Percentiles rank a stretch among this genome's conserved stretches.
phyloP scores from a whole-genome alignment of 768 basidiomycete species.

The Lepiota subincarnata region DNA sequence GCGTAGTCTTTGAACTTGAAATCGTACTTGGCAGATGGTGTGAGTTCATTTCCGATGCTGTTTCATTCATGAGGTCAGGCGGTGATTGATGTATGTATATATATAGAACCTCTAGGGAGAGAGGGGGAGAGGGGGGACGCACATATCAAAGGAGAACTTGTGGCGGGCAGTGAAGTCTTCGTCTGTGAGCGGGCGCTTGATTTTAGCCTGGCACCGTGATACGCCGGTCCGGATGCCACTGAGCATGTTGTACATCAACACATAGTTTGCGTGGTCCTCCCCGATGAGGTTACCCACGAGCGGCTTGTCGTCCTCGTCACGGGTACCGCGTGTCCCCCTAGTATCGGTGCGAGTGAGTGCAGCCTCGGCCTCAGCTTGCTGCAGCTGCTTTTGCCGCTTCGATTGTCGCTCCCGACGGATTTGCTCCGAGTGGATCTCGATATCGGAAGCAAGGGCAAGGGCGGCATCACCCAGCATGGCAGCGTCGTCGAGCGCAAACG shows the following conservation, averaged over 20 bases:
- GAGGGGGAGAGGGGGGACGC: conserved; percentile 28
- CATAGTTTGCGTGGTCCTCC: conserved; percentile 98
- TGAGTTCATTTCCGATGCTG: conserved; percentile 95
- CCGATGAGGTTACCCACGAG: conserved; percentile 94
- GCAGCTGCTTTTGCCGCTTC: conserved; percentile 66
- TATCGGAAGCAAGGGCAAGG: conserved; percentile 67
- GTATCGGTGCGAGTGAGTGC: conserved; percentile 37
- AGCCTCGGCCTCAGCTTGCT: conserved; percentile 58
- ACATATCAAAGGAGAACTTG: conserved; percentile 98
- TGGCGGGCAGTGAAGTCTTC: conserved; percentile 88
- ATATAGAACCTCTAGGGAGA: not conserved
- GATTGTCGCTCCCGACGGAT: conserved; percentile 75
- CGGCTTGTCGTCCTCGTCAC: conserved; percentile 43
- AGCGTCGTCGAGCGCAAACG: conserved; percentile 34
- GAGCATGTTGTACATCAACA: conserved; percentile 99
- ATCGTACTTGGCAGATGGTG: conserved; percentile 96
- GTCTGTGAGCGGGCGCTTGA: conserved; percentile 75
- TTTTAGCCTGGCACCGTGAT: conserved; percentile 94
- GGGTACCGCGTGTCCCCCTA: conserved; percentile 16
- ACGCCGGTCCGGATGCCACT: conserved; percentile 97
- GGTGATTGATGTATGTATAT: not conserved
- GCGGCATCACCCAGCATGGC: conserved; percentile 18
- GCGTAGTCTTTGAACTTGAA: conserved; percentile 99
- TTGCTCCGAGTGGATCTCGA: conserved; percentile 84
- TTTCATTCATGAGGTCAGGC: not conserved